These are phyloP conservation scores for Geranium rotundifolium DNA, from an alignment of 345 rosid species.

Conservation along the genomic window DNA sequence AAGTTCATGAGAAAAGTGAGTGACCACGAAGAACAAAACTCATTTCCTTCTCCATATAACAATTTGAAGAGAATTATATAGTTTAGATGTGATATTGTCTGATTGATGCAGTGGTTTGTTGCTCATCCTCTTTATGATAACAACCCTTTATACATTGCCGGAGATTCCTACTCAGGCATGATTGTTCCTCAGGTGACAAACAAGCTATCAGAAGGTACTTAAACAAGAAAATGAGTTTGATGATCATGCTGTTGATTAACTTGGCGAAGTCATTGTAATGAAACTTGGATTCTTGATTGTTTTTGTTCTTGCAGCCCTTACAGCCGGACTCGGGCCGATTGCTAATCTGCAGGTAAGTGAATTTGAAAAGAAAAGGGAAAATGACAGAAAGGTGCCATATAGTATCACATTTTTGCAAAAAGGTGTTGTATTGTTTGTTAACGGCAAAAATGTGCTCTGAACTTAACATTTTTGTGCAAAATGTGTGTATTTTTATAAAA, in stretches of 20 bases:
- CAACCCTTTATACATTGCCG: slow-evolving; percentile 27
- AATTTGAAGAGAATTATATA: neutral
- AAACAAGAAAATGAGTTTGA: neutral
- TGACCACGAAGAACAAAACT: no score
- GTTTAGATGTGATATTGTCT: neutral
- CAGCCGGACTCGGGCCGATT: slow-evolving; percentile 10
- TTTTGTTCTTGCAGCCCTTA: slow-evolving; percentile 13
- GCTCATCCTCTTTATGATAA: slow-evolving; percentile 19
- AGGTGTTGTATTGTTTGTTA: no score
- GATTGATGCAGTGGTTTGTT: slow-evolving; percentile 26
- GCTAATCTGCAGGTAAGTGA: slow-evolving; percentile 15
- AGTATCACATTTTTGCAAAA: no score
- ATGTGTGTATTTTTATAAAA: no score
- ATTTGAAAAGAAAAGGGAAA: neutral
- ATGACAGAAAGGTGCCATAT: no score
- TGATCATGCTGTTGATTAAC: neutral
- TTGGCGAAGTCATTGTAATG: neutral
- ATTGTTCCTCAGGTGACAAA: slow-evolving; percentile 25
- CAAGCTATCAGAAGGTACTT: slow-evolving; percentile 11
- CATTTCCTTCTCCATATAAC: no score
- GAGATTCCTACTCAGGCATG: slow-evolving; percentile 39
- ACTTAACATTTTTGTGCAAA: no score
- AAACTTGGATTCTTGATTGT: neutral
- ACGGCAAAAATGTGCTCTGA: no score
- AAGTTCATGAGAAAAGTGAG: slow-evolving; percentile 22